phyloP scores from a whole-genome alignment of 2,329 filamentous ascomycete genomes.

The Scedosporium aurantiacum region DNA sequence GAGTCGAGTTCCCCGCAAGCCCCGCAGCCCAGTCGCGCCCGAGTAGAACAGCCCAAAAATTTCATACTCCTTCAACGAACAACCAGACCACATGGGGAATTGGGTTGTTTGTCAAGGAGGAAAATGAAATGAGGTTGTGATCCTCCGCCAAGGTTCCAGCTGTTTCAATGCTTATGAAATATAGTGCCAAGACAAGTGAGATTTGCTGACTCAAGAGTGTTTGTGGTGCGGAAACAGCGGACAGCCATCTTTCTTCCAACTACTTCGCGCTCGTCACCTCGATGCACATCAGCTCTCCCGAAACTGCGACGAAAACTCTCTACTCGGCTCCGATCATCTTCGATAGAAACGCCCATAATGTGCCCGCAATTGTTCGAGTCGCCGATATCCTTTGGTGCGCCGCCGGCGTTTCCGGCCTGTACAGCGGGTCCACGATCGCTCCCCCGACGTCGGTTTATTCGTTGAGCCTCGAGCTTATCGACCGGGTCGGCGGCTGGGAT shows the following conservation, averaged over 20 bases:
- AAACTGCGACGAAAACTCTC: constrained; percentile 50
- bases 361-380: constrained; percentile 57
- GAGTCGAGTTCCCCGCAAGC: background rate
- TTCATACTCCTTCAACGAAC: background rate
- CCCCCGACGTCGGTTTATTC: constrained; percentile 68
- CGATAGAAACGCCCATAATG: constrained; percentile 59
- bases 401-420: constrained; percentile 59
- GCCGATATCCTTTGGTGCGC: constrained; percentile 64
- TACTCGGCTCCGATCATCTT: constrained; percentile 64
- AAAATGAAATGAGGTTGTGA: background rate
- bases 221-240: constrained; percentile 35
- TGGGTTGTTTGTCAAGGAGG: background rate
- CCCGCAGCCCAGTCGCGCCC: background rate
- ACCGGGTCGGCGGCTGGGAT: constrained; percentile 63
- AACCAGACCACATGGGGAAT: too few relatives aligned
- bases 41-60: background rate
- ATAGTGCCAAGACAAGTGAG: too few relatives aligned
- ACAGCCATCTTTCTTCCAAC: constrained; percentile 57
- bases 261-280: constrained; percentile 56
- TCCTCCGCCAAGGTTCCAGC: background rate
- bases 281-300: constrained; percentile 49
- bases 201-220: background rate
- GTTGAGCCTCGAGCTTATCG: constrained; percentile 53
- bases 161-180: background rate
- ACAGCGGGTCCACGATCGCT: constrained; percentile 50